A percentile compares a stretch with the other conserved stretches of the same genome.
phyloP scores from a whole-genome alignment of 768 basidiomycete species.

The Russula earlei region DNA sequence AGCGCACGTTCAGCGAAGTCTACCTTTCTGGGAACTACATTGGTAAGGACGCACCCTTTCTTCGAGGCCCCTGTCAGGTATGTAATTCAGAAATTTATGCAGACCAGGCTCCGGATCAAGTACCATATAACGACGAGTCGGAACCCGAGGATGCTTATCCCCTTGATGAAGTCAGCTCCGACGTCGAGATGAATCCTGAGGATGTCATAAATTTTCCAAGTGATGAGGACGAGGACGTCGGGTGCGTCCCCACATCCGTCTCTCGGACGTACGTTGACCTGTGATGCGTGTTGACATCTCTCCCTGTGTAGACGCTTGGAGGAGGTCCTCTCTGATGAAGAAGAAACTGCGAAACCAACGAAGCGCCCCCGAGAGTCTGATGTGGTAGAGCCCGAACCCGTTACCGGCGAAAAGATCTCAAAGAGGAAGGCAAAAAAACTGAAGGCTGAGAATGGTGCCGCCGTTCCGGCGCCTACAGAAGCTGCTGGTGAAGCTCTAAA shows the following conservation, averaged over 20 bases:
- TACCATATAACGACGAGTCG: conserved; percentile 39
- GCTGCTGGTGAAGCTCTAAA: conserved; percentile 22
- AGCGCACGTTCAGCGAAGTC: conserved; percentile 39
- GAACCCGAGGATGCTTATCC: conserved; percentile 54
- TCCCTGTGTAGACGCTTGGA: conserved; percentile 54
- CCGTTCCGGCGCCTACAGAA: conserved; percentile 26
- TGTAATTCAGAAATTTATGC: neutral
- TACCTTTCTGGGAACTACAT: conserved; percentile 83
- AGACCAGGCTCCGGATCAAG: conserved; percentile 50
- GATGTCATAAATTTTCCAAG: conserved; percentile 44
- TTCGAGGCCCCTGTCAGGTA: neutral
- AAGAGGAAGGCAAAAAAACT: conserved; percentile 70
- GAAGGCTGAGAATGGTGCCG: conserved; percentile 48
- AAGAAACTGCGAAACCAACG: conserved; percentile 27
- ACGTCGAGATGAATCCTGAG: conserved; percentile 64
- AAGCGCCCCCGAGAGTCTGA: conserved; percentile 72
- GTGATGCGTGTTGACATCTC: neutral
- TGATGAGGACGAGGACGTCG: conserved; percentile 31
- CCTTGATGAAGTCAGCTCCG: conserved; percentile 71
- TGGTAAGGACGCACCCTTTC: conserved; percentile 35
- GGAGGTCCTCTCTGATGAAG: conserved; percentile 42
- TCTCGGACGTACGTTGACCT: too few relatives aligned
- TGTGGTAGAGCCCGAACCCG: conserved; percentile 33
- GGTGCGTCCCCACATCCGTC: conserved; percentile 29
- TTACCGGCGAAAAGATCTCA: conserved; percentile 31